phyloP scores from a whole-genome alignment of 2,329 filamentous ascomycete genomes.

The Pseudocercospora musae region DNA sequence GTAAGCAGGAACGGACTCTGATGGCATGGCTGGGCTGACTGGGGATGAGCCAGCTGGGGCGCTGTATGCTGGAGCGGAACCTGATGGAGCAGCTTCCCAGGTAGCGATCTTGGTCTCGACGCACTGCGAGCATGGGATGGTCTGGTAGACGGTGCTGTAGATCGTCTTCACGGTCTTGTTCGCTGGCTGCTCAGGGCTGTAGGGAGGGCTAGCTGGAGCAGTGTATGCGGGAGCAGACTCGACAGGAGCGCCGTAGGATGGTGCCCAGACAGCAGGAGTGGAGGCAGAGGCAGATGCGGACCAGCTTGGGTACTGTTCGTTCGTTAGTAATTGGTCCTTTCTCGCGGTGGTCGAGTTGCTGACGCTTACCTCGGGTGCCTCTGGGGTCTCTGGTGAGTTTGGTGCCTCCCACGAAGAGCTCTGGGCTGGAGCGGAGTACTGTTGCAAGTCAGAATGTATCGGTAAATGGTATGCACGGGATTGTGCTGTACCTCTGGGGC shows the following conservation, averaged over 20 bases:
- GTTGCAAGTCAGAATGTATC: neutral
- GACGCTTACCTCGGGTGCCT: neutral
- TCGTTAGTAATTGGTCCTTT: neutral
- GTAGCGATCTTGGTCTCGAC: neutral
- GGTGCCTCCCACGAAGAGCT: neutral
- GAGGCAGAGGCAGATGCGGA: neutral
- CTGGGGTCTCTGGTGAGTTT: constrained; percentile 1
- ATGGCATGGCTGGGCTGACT: neutral
- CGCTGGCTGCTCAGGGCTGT: neutral
- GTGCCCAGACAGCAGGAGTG: neutral
- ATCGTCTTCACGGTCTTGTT: neutral
- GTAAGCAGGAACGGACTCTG: neutral
- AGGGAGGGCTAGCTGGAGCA: neutral
- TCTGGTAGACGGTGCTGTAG: constrained; percentile 6
- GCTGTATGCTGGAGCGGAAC: neutral
- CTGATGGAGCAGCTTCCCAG: neutral
- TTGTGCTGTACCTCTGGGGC: neutral
- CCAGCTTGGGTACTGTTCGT: neutral
- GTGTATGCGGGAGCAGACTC: neutral
- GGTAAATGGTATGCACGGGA: neutral
- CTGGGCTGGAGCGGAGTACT: neutral
- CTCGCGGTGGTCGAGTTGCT: neutral
- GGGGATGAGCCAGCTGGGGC: neutral
- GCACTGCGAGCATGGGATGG: neutral
- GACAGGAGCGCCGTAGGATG: neutral